Conservation (phyloP, 2,329 filamentous ascomycete genomes). For the Trichoderma sp. region DNA sequence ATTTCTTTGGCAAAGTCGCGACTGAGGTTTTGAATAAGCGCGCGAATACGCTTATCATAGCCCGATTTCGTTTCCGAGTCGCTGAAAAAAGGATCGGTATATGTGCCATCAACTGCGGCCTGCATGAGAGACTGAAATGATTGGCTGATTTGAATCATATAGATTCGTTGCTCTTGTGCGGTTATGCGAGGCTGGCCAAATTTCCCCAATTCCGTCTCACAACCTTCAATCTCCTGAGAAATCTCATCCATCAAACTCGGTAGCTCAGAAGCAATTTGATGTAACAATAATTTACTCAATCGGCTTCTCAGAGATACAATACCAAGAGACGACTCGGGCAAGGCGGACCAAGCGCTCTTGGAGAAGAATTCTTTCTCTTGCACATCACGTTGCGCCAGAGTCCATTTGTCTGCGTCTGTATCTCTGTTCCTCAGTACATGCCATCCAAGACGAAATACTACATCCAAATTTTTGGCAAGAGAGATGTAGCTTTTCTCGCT, state of each 20-base stretch:
- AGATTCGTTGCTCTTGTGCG: constrained; percentile 45
- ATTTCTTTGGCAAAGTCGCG: constrained; percentile 47
- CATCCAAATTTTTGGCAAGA: constrained; percentile 46
- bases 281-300: constrained; percentile 50
- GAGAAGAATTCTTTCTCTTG: constrained; percentile 46
- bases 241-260: constrained; percentile 47
- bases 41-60: constrained; percentile 49
- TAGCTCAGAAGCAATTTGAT: constrained; percentile 47
- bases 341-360: constrained; percentile 37
- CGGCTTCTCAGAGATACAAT: constrained; percentile 46
- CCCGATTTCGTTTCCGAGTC: constrained; percentile 31
- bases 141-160: constrained; percentile 47
- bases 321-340: constrained; percentile 42
- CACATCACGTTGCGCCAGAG: constrained; percentile 37
- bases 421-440: constrained; percentile 50
- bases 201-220: constrained; percentile 38
- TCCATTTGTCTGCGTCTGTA: constrained; percentile 35
- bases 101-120: constrained; percentile 50
- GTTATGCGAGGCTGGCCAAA: constrained; percentile 51
- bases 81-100: constrained; percentile 52
- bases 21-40: constrained; percentile 52
- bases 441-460: constrained; percentile 51
- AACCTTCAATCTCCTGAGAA: constrained; percentile 34
- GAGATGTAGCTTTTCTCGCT: constrained; percentile 41
- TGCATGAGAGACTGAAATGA: constrained; percentile 44